These are phyloP conservation scores for Carex pumila DNA, from an alignment of 176 grass and related monocot species.

Conservation along the genomic window DNA sequence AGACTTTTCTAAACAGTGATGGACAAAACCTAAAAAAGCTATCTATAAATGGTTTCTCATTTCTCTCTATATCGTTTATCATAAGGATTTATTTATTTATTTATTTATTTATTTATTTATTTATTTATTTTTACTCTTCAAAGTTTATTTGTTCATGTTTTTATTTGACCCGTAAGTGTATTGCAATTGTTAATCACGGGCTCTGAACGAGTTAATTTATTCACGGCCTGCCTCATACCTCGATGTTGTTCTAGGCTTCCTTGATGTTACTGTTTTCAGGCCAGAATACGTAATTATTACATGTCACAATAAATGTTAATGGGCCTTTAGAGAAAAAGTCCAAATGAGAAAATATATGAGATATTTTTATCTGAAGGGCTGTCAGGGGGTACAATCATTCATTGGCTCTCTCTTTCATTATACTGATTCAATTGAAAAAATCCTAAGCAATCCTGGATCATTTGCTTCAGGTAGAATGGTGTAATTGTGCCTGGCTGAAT, in stretches of 20 bases:
- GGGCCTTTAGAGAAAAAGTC: not conserved
- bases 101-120: not conserved
- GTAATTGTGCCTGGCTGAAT: not conserved
- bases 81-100: not conserved
- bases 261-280: not conserved
- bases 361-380: too few relatives aligned
- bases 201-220: not conserved
- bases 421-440: not conserved
- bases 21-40: not conserved
- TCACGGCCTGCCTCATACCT: not conserved
- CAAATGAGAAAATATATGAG: not conserved
- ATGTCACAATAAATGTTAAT: not conserved
- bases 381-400: not conserved
- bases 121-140: too few relatives aligned
- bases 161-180: slow-evolving; percentile 25
- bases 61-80: not conserved
- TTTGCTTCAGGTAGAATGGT: not conserved
- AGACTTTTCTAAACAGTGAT: not conserved
- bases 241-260: not conserved
- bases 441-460: not conserved
- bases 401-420: not conserved
- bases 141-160: not conserved
- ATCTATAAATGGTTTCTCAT: not conserved
- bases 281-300: not conserved
- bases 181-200: not conserved